phyloP scores from a whole-genome alignment of 495 filamentous ascomycete species.

The Melanomma pulvis-pyrius region DNA sequence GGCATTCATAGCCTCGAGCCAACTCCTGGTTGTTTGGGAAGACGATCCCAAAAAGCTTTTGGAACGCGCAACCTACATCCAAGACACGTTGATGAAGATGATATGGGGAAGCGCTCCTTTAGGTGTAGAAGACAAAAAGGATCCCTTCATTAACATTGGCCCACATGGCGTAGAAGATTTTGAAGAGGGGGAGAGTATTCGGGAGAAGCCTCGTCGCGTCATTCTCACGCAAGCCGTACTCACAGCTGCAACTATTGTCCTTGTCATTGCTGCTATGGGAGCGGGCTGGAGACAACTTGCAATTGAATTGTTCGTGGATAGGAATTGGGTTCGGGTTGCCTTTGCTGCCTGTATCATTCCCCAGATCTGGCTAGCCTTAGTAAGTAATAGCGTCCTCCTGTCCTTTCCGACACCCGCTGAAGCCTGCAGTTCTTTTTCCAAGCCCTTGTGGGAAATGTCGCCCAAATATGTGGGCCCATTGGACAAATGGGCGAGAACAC shows the following conservation, averaged over 20 bases:
- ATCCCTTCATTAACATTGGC: constrained; percentile 25
- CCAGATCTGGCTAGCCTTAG: constrained; percentile 61
- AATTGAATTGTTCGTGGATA: constrained; percentile 56
- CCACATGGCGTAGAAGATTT: constrained; percentile 39
- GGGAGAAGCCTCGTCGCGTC: constrained; percentile 48
- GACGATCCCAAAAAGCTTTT: constrained; percentile 62
- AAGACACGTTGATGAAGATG: constrained; percentile 54
- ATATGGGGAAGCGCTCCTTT: constrained; percentile 42
- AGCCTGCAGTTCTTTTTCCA: constrained; percentile 62
- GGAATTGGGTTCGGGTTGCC: constrained; percentile 51
- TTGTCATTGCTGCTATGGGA: constrained; percentile 58
- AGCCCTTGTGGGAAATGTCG: constrained; percentile 57
- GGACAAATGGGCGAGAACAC: constrained; percentile 59
- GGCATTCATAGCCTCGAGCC: constrained; percentile 63
- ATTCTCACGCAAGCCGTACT: constrained; percentile 57
- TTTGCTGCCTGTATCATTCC: constrained; percentile 52
- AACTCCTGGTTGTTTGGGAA: constrained; percentile 67
- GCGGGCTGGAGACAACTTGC: constrained; percentile 59
- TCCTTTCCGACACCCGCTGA: constrained; percentile 13
- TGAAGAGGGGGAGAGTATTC: constrained; percentile 13
- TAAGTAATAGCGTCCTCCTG: constrained; percentile 43
- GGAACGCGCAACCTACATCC: constrained; percentile 53
- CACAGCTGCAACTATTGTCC: constrained; percentile 53
- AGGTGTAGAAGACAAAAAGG: constrained; percentile 43
- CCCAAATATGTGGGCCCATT: constrained; percentile 63